Base-by-base conservation (phyloP, 805 yeast species). In the Pichia nakasei region DNA sequence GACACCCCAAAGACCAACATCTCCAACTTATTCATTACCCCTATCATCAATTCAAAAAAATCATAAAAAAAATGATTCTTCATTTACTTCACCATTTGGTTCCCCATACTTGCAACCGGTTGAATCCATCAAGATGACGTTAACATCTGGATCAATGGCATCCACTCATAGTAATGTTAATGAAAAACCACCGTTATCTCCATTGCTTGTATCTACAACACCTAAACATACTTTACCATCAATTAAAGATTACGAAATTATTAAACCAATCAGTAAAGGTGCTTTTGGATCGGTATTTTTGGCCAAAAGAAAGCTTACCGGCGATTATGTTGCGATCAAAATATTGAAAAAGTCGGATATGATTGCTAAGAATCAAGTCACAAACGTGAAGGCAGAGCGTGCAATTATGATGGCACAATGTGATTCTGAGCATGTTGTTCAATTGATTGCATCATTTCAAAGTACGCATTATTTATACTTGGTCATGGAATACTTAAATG, bases 341-440 rank as follows among this genome's bases (percentile, higher is more conserved):
- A 93, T 87, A 13, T 66, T 93, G 49, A 85, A 81, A 54, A 93
- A 93, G 62, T 75, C 94, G 3, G 97, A 93, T 62, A 93, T 93
- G 97, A 81, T 93, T 48, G 91, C 96, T 2, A 93, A 91, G 65
- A 94, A 94, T 68, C 98, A 93, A 66, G 91, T 91, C 5, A 80
- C 89, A 19, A 93, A 93, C 59, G 96, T 94, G 27, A 85, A 84
- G 55, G 85, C 96, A 1, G 99, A 94, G 60, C 68, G 98, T 37
- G 96, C 97, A 0, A 91, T 91, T n/a, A 82, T 93, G 88, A 93
- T 93, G 94, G 81, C 94, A 2, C 97, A 93, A 58, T 77, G 95
- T 3, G 91, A 88, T 49, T 83, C 91, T 33, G 94, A 96, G 0
- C 87, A 83, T 58, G 97, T 93, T 47, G 97, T 96, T 1, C 88